Base-by-base conservation (phyloP, 371 early-diverging fungal species). In the Mortierella sp. region DNA sequence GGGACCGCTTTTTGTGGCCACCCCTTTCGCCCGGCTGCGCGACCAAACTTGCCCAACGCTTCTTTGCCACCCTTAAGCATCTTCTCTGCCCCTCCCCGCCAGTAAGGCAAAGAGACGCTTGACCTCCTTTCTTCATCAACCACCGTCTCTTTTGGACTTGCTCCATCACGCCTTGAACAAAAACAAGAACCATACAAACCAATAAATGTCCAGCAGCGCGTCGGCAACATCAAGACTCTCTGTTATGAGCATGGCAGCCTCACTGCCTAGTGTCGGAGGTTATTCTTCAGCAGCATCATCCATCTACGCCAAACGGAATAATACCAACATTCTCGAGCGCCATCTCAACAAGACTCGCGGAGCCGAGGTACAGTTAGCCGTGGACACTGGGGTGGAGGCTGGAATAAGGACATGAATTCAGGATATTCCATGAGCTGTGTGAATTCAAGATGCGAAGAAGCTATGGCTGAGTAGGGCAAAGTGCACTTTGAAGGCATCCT, bases 321-420 rank as follows among this genome's bases (percentile, higher is more conserved):
- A 70, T 14, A 79, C 81, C 57, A 84, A 81, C 77, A 93, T 94
- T 52, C 80, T 95, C 14, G 96, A 95, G 74, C 90, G 95, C 45
- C 90, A 90, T 81, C 88, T 95, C 72, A 94, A 91, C 83, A 95
- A 93, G 82, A 92, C 92, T 19, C 91, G 88, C 80, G 89, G 90
- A 24, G 79, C 89, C n/a, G 94, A 94, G 89, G 95, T 94, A 86
- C 21, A 48, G 8, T 58, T 16, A 54, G n/a, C 58, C 44, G 34
- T 50, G 50, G 38, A 31, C 21, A 24, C 31, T 7, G 10, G 19
- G 19, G 19, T 50, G 16, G 50, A 14, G 14, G 45, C 21, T 16
- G 31, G 50, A 50, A 2, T 50, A 72, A 8, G 31, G 31, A 16
- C 28, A 50, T 28, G 21, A 21, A 8, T 8, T 34, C 31, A 9